phyloP scores from a whole-genome alignment of 2,329 filamentous ascomycete species.

The Lasiodiplodia gonubiensis region DNA sequence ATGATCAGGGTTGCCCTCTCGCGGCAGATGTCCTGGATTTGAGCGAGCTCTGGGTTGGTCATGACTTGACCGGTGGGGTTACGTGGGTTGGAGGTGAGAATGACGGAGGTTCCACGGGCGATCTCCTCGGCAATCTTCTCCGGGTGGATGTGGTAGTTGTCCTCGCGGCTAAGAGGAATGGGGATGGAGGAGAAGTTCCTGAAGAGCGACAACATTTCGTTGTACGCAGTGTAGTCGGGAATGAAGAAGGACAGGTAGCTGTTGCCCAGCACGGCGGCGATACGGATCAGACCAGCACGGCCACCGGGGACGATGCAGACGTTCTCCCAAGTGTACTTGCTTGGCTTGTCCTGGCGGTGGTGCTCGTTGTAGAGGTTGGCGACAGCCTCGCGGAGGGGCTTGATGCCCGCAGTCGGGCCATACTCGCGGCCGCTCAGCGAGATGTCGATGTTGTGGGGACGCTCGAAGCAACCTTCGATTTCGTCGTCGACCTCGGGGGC shows the following conservation, averaged over 20 bases:
- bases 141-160: conserved; percentile 91
- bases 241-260: conserved; percentile 94
- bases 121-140: conserved; percentile 94
- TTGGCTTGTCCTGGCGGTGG: conserved; percentile 84
- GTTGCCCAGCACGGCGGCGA: conserved; percentile 91
- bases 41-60: conserved; percentile 79
- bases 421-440: conserved; percentile 83
- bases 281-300: conserved; percentile 88
- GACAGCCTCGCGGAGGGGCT: conserved; percentile 84
- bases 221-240: conserved; percentile 93
- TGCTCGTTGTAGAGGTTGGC: conserved; percentile 92
- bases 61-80: conserved; percentile 93
- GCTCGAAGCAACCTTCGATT: conserved; percentile 85
- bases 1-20: conserved; percentile 90
- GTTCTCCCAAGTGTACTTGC: conserved; percentile 96
- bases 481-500: conserved; percentile 94
- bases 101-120: conserved; percentile 76
- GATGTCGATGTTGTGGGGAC: conserved; percentile 79
- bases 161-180: conserved; percentile 75
- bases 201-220: conserved; percentile 95
- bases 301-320: conserved; percentile 95
- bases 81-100: conserved; percentile 92
- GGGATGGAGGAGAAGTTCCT: conserved; percentile 68
- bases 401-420: conserved; percentile 90
- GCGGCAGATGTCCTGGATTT: conserved; percentile 92